Conservation (phyloP, 2,329 filamentous ascomycete species). For the Botrytis deweyae region DNA sequence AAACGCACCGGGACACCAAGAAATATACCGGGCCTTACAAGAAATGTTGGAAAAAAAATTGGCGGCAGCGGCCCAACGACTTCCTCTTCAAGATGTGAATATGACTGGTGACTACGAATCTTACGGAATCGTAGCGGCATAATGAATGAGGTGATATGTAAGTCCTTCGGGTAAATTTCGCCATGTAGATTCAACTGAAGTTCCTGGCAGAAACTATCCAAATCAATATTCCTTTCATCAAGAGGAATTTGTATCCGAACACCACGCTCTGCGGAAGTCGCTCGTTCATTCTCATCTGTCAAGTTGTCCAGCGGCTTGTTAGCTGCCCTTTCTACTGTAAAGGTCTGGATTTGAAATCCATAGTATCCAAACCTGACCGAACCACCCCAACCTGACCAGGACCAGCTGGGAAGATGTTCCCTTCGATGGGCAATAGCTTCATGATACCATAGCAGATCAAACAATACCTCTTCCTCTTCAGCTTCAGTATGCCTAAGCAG, state of each 20-base stretch:
- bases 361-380: too few species aligned
- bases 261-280: neutral
- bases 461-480: neutral
- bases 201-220: neutral
- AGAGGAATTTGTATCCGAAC: neutral
- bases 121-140: neutral
- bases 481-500: neutral
- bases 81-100: too few species aligned
- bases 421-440: neutral
- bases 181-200: neutral
- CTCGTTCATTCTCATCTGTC: neutral
- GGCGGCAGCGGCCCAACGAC: too few species aligned
- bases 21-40: rapidly evolving
- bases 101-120: too few species aligned
- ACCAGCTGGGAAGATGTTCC: neutral
- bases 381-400: neutral
- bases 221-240: neutral
- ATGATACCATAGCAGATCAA: neutral
- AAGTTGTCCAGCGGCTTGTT: neutral
- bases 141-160: neutral
- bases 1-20: neutral
- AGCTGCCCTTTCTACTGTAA: too few species aligned
- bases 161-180: rapidly evolving
- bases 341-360: too few species aligned
- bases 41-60: neutral